phyloP scores from a whole-genome alignment of 352 stramenopile species.

The Blastocystis sp. region DNA sequence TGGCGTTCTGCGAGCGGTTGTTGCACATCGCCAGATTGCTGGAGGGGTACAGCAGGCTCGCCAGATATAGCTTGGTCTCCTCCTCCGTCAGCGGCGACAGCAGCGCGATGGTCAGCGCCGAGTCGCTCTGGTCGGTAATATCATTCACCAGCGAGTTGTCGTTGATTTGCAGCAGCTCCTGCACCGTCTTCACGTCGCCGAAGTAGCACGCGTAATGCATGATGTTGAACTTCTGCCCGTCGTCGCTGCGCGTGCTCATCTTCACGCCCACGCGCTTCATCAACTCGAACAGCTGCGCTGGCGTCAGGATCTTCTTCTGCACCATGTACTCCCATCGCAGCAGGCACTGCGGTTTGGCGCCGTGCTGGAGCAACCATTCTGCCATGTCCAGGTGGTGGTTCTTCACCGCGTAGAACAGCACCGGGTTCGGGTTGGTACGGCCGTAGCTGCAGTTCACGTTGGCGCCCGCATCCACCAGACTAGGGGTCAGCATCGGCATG shows the following conservation, averaged over 20 bases:
- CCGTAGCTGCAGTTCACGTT: constrained; percentile 51
- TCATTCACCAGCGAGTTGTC: constrained; percentile 45
- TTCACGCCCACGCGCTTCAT: neutral
- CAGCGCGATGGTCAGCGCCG: constrained; percentile 59
- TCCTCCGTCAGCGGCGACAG: constrained; percentile 4
- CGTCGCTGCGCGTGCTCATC: constrained; percentile 16
- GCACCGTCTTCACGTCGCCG: neutral
- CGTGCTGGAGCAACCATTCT: constrained; percentile 25
- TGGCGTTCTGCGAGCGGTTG: constrained; percentile 48
- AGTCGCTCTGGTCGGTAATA: constrained; percentile 18
- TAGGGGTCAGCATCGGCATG: neutral
- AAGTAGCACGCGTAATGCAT: constrained; percentile 54
- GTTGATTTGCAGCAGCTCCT: neutral
- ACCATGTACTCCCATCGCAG: constrained; percentile 63
- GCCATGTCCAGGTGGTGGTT: constrained; percentile 11
- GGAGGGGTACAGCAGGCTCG: constrained; percentile 6
- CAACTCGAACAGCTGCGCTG: neutral
- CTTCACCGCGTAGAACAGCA: constrained; percentile 26
- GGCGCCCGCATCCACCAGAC: constrained; percentile 20
- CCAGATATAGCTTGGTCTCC: constrained; percentile 10
- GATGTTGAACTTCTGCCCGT: constrained; percentile 49
- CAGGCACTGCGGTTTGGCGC: constrained; percentile 35
- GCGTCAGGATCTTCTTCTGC: neutral
- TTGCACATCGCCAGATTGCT: constrained; percentile 57
- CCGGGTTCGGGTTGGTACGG: neutral